Percentiles rank a stretch among this genome's conserved stretches.
Conservation (phyloP, 306 rosid genomes). For the Canavalia gladiata region DNA sequence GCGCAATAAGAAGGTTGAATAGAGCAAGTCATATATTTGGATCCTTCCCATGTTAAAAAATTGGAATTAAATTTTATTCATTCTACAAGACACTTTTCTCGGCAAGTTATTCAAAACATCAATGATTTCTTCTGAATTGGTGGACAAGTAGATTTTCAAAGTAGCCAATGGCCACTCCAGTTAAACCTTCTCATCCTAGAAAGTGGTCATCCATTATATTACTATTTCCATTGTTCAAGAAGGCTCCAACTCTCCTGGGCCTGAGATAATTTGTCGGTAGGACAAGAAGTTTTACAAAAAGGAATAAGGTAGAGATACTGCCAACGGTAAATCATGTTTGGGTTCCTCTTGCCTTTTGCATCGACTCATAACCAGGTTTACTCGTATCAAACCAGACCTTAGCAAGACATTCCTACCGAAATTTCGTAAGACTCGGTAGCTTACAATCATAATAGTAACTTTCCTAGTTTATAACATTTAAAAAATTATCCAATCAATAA, state of each 20-base stretch:
- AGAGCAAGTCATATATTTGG: no score
- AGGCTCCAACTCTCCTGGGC: background rate
- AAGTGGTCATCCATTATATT: no score
- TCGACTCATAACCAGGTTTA: background rate
- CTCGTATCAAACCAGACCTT: background rate
- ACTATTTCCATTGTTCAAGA: background rate
- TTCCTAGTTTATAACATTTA: background rate
- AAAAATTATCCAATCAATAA: slow-evolving; percentile 3
- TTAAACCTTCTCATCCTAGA: no score
- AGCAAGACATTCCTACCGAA: background rate
- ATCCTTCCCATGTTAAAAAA: no score
- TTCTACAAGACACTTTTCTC: no score
- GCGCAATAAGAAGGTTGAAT: no score
- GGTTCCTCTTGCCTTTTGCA: no score
- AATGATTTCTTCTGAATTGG: no score
- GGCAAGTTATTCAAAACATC: no score
- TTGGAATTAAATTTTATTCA: no score
- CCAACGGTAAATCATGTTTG: background rate
- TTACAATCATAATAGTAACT: background rate
- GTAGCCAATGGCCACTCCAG: no score
- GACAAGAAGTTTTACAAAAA: background rate
- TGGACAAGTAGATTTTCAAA: no score
- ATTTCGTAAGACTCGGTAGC: background rate
- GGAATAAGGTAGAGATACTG: background rate
- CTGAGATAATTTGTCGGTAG: background rate